Evolutionary conservation across 768 basidiomycete species (phyloP), one percentile per base, ranked within the genome.

Genomic region (Leucogyrophana mollusca): DNA sequence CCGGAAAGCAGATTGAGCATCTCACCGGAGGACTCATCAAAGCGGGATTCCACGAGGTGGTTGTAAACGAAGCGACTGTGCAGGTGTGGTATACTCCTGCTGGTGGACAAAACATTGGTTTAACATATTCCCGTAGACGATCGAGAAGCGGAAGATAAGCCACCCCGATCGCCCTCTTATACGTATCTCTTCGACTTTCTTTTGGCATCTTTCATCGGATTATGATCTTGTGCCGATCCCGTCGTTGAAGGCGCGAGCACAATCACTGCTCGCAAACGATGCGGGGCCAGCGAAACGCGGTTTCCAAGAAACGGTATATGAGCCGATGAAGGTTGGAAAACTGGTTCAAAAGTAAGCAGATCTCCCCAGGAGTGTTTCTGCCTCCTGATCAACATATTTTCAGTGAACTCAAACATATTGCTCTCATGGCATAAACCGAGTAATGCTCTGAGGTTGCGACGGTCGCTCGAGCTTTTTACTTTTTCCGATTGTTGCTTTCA

Each of bases 141-240:
- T 94, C 40, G 76, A 80, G 45, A 68, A 71, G 42, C 78, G 87
- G 34, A 84, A 76, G 54, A 52, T 54, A 9, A 71, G 78, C 49
- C 72, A 69, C 49, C 83, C 91, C 2, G 75, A 80, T 44, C 83
- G 94, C n/a, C 94, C 94, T 10, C 71, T 87, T 27, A 90, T 94
- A 54, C 85, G 94, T n/a, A 94, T 98, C 53, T 94, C 93, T 3
- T 94, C 91, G 2, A 97, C 94, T 0, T 94, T 94, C 66, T 96
- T 96, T 73, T 95, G 89, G 88, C 92, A 94, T 59, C 76, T 96
- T 10, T 90, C 83, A 0, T 92, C 93, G 2, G 90, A 94, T 62
- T 82, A 79, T 47, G 83, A 89, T 42, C 75, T 94, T n/a, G 70
- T 65, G 7, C 82, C 89, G 2, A 77, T 92, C 3, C 76, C 80